Percentiles rank a stretch among this genome's conserved stretches.
phyloP scores from a whole-genome alignment of 2,329 filamentous ascomycete genomes.

The Fusarium neocosmosporiellum region DNA sequence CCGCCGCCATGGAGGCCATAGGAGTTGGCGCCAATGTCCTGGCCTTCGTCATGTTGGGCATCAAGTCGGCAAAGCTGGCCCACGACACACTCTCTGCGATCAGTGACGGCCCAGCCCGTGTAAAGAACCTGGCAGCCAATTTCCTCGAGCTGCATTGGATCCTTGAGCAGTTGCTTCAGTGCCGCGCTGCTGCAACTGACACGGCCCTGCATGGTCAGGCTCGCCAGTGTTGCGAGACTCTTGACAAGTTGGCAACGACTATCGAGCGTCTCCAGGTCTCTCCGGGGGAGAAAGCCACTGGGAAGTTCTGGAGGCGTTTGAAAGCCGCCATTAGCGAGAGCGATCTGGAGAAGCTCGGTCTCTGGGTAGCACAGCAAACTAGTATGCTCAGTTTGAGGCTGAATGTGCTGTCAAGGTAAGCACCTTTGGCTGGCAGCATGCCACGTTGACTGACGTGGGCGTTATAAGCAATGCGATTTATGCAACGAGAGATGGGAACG shows the following conservation, averaged over 20 bases:
- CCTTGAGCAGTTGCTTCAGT: constrained; percentile 13
- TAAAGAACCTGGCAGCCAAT: not conserved
- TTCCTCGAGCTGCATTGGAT: constrained; percentile 9
- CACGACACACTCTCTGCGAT: constrained; percentile 14
- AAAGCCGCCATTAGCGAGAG: constrained; percentile 5
- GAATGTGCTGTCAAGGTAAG: constrained; percentile 1
- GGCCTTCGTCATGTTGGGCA: constrained; percentile 15
- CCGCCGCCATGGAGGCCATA: constrained; percentile 18
- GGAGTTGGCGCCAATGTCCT: constrained; percentile 27
- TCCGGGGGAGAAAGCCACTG: not conserved
- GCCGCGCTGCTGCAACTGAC: not conserved
- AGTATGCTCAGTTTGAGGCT: not conserved
- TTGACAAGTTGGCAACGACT: not conserved
- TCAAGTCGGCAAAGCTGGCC: constrained; percentile 16
- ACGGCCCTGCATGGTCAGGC: not conserved
- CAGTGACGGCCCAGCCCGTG: constrained; percentile 21
- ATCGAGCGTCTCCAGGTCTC: not conserved
- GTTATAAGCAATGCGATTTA: not conserved
- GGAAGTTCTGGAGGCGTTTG: constrained; percentile 15
- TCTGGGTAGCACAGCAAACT: not conserved
- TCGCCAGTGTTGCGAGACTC: constrained; percentile 2
- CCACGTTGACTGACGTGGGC: not conserved
- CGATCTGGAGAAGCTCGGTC: constrained; percentile 1
- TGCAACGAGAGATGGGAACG: not conserved
- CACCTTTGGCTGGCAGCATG: not conserved